Base-by-base conservation (phyloP, 257 asterid species). In the Solanum lycopersicoides region DNA sequence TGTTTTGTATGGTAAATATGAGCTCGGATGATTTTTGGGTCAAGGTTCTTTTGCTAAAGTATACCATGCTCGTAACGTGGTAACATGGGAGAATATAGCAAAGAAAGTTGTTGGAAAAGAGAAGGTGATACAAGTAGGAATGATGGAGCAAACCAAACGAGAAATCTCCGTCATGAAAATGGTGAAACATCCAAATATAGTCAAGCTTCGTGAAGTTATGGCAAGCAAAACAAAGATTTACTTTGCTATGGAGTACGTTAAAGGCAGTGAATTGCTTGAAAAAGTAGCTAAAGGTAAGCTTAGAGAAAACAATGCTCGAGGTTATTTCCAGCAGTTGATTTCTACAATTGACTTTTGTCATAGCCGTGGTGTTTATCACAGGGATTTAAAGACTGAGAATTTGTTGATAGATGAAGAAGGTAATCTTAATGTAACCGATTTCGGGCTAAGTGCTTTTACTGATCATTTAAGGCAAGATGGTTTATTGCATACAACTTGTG, bases 91-190 rank as follows among this genome's bases (percentile, higher is more conserved):
- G 73, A 93, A 88, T 91, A 91, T 93, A 88, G 96, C 98, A 34
- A 94, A 93, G 94, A 94, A 94, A 82, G 87, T 94, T 0, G 95
- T 93, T 3, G 94, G 92, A 25, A 94, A 94, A 88, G 98, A 94
- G 84, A 94, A 93, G 91, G 93, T 94, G 76, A 88, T 94, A 2
- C 91, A 92, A 13, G 94, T 92, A 41, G 95, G 95, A 25, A 94
- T 94, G 98, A 92, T 92, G 96, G 98, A 93, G 88, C 96, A 94
- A 60, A 92, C 93, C 79, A 93, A 92, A 93, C 92, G 98, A 21
- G 98, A 94, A 92, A 94, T 94, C 63, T 93, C 98, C 1, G 95
- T 93, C 20, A 94, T 94, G 98, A 93, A 92, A 88, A 93, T 93
- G 98, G 86, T 94, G 88, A 92, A 92, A 88, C 96, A 94, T 35